These are phyloP conservation scores for Sphagnum fallax DNA, from an alignment of 228 moss, liverwort and hornwort species.

Conservation along the genomic window DNA sequence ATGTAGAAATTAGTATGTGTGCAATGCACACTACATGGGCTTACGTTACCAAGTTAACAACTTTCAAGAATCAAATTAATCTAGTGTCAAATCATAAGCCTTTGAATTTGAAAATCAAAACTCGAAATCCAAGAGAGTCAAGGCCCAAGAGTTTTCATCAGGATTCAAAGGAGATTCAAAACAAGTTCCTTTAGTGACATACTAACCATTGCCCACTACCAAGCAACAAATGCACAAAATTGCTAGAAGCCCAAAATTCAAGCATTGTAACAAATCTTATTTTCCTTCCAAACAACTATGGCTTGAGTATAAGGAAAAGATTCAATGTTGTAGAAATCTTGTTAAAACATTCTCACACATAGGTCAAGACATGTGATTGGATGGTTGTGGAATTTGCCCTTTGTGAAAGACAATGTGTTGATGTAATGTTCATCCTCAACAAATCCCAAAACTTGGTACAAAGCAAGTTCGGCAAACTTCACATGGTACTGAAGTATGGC, in stretches of 20 bases:
- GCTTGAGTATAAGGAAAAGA: conserved; percentile 1
- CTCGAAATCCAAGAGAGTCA: too few species aligned
- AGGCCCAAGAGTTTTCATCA: too few species aligned
- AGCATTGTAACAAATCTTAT: not conserved
- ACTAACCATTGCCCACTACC: not conserved
- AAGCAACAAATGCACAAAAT: not conserved
- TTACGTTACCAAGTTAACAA: not conserved
- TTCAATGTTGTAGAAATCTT: not conserved
- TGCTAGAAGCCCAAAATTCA: not conserved
- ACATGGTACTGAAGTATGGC: not conserved
- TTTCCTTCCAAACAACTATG: not conserved
- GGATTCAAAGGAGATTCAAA: too few species aligned
- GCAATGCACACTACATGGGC: too few species aligned
- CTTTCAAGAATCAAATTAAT: not conserved
- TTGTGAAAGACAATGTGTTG: not conserved
- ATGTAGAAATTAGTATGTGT: not conserved
- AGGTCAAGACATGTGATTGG: not conserved
- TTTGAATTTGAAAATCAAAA: not conserved
- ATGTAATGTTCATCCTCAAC: not conserved
- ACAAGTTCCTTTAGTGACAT: not conserved
- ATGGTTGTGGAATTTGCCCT: not conserved
- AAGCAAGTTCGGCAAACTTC: not conserved
- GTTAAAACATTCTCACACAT: not conserved
- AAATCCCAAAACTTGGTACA: not conserved
- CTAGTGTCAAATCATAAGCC: not conserved